Evolutionary conservation across 176 grass and related monocot genomes (phyloP).

Genomic region (Oropetium thomaeum): DNA sequence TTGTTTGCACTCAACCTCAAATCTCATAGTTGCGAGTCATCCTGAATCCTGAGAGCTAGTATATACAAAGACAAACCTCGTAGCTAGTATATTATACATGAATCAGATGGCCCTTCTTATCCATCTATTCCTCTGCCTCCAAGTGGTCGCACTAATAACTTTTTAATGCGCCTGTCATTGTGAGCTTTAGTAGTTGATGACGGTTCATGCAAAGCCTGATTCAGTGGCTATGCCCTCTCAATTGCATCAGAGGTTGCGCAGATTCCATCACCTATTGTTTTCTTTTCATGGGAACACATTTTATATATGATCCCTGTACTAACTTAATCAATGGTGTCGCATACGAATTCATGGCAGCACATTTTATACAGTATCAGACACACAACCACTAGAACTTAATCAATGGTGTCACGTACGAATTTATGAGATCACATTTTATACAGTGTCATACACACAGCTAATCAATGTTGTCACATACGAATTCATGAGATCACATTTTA

Average conservation of each 20-base stretch:
- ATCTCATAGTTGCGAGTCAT: neutral
- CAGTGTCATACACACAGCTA: no score
- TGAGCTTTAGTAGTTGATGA: constrained; percentile 5
- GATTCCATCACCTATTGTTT: constrained; percentile 19
- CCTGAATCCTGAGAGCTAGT: no score
- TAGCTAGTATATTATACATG: no score
- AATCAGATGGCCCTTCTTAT: constrained; percentile 16
- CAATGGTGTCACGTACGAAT: no score
- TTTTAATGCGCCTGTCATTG: neutral
- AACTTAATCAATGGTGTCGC: no score
- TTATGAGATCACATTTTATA: no score
- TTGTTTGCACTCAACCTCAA: neutral
- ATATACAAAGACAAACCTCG: no score
- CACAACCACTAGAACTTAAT: no score
- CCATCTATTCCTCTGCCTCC: constrained; percentile 9
- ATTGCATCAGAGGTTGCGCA: constrained; percentile 32
- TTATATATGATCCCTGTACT: neutral
- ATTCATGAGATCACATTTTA: no score
- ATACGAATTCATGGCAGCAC: no score
- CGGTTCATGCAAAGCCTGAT: constrained; percentile 17
- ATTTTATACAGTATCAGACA: no score
- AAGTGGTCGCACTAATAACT: constrained; percentile 6
- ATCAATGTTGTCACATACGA: no score
- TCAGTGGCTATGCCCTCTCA: constrained; percentile 10
- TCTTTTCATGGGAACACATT: neutral